Percentiles rank a stretch among this genome's conserved stretches.
Conservation (phyloP, 2,329 filamentous ascomycete species). For the Fusarium miscanthi region DNA sequence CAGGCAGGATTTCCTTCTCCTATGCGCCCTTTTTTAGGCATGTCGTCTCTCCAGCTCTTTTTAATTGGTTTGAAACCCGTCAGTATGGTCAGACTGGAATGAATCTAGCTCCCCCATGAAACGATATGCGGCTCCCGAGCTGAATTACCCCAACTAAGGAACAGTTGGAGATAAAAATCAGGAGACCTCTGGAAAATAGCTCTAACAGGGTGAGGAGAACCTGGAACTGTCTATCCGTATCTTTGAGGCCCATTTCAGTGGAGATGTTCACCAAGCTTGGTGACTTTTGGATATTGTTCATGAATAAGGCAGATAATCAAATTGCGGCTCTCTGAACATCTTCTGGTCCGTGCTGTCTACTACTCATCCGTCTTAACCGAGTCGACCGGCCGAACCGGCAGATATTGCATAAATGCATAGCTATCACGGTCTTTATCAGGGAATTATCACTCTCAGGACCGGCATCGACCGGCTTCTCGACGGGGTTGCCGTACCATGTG, state of each 20-base stretch:
- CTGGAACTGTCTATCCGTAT: neutral
- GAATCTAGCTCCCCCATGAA: neutral
- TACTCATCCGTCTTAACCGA: conserved; percentile 42
- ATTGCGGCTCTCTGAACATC: conserved; percentile 21
- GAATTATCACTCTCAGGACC: conserved; percentile 4
- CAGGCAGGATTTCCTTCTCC: conserved; percentile 2
- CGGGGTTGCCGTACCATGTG: conserved; percentile 22
- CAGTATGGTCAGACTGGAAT: conserved; percentile 11
- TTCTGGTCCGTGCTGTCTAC: conserved; percentile 29
- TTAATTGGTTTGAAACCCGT: neutral
- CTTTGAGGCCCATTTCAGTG: neutral
- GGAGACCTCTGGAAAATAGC: neutral
- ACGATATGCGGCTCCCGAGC: conserved; percentile 7
- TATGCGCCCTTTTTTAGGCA: conserved; percentile 4
- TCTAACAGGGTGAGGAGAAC: neutral
- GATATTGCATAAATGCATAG: neutral
- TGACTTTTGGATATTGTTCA: conserved; percentile 30
- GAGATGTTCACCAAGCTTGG: neutral
- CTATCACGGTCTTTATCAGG: neutral
- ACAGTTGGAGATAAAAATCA: neutral
- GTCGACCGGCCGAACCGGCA: conserved; percentile 27
- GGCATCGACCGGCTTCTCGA: conserved; percentile 34
- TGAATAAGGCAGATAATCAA: conserved; percentile 16
- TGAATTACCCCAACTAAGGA: conserved; percentile 3
- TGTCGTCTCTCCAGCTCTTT: neutral